phyloP scores from a whole-genome alignment of 2,329 filamentous ascomycete genomes.

The Tolypocladium inflatum region DNA sequence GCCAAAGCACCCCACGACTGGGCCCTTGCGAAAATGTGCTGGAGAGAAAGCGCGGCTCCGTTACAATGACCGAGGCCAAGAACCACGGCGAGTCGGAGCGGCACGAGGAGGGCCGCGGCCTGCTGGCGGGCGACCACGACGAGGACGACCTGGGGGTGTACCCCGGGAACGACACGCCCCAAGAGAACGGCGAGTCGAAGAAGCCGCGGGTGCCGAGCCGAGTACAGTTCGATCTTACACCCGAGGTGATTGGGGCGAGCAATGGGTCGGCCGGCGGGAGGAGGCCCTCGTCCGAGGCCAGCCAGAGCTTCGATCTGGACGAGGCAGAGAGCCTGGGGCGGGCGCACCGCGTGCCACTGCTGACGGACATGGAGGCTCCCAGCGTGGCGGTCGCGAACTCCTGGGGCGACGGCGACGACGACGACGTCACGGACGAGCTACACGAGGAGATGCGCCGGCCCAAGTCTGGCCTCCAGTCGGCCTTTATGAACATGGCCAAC shows the following conservation, averaged over 20 bases:
- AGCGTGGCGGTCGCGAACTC: slow-evolving; percentile 58
- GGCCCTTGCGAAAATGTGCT: slow-evolving; percentile 6
- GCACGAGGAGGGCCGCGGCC: slow-evolving; percentile 22
- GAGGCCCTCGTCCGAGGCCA: slow-evolving; percentile 11
- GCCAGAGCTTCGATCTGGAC: slow-evolving; percentile 38
- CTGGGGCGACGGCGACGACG: slow-evolving; percentile 31
- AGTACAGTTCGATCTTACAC: slow-evolving; percentile 61
- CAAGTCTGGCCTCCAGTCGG: slow-evolving; percentile 75
- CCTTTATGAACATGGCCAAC: slow-evolving; percentile 99
- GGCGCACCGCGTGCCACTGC: slow-evolving; percentile 55
- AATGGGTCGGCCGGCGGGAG: slow-evolving; percentile 8
- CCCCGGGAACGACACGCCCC: neutral
- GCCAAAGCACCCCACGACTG: neutral
- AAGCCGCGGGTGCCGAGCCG: slow-evolving; percentile 48
- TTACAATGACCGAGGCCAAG: slow-evolving; percentile 22
- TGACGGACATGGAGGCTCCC: slow-evolving; percentile 77
- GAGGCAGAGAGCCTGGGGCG: slow-evolving; percentile 38
- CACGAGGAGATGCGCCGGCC: slow-evolving; percentile 54
- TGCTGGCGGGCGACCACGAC: slow-evolving; percentile 17
- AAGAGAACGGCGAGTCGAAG: neutral
- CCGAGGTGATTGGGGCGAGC: slow-evolving; percentile 28
- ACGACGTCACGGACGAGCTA: slow-evolving; percentile 31
- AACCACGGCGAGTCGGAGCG: slow-evolving; percentile 17
- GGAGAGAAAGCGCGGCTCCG: slow-evolving; percentile 5
- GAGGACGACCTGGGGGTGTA: slow-evolving; percentile 15